phyloP scores from a whole-genome alignment of 345 rosid genomes.

The Linum tenue region DNA sequence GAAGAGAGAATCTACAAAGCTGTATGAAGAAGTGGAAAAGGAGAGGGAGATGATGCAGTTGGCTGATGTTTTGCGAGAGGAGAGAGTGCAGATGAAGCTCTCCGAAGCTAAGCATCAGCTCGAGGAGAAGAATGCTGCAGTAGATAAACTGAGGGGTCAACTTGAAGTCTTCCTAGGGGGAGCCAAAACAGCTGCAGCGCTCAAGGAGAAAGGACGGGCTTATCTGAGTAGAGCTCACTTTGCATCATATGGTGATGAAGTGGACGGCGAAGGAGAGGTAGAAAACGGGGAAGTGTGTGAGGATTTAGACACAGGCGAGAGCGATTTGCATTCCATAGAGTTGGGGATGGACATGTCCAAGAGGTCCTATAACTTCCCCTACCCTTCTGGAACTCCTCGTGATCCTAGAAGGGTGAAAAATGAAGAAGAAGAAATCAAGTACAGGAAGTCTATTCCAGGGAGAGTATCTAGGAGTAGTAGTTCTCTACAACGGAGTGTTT shows the following conservation, averaged over 20 bases:
- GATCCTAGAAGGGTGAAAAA: slow-evolving; percentile 24
- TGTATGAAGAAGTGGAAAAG: slow-evolving; percentile 64
- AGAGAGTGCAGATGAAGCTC: slow-evolving; percentile 66
- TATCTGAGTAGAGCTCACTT: slow-evolving; percentile 40
- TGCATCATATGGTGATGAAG: slow-evolving; percentile 34
- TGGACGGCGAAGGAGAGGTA: slow-evolving; percentile 50
- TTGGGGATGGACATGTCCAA: slow-evolving; percentile 51
- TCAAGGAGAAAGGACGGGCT: slow-evolving; percentile 49
- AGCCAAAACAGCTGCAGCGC: slow-evolving; percentile 30
- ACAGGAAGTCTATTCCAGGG: slow-evolving; percentile 55
- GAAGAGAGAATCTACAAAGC: slow-evolving; percentile 53
- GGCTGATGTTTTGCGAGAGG: slow-evolving; percentile 61
- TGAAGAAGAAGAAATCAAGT: slow-evolving; percentile 45
- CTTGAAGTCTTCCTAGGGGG: slow-evolving; percentile 71
- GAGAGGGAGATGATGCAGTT: slow-evolving; percentile 76
- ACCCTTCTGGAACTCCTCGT: slow-evolving; percentile 27
- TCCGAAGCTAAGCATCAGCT: slow-evolving; percentile 70
- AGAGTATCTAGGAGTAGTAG: slow-evolving; percentile 42
- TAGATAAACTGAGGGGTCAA: slow-evolving; percentile 71
- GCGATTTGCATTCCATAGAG: slow-evolving; percentile 85
- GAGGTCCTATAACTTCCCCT: slow-evolving; percentile 59
- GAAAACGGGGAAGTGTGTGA: slow-evolving; percentile 45
- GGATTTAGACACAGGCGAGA: slow-evolving; percentile 55
- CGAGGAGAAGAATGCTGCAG: slow-evolving; percentile 75
- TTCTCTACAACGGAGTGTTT: slow-evolving; percentile 67